Conservation (phyloP, 352 stramenopile genomes). For the Nothophytophthora sp. region DNA sequence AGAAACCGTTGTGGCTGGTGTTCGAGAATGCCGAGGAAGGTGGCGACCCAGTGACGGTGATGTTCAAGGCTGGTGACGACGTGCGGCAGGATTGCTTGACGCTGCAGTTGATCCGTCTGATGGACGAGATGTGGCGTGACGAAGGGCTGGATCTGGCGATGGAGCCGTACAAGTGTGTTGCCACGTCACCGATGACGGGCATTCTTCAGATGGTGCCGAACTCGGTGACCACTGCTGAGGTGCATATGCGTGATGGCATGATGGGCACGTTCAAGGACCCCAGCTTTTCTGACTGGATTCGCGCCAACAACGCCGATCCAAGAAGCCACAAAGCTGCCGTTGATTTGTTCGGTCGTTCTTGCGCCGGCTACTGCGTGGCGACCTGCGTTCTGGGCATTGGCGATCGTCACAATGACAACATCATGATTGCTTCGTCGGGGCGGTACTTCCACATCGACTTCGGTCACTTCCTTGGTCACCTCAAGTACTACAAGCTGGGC, state of each 20-base stretch:
- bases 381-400: constrained; percentile 95
- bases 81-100: constrained; percentile 95
- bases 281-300: constrained; percentile 86
- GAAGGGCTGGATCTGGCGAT: constrained; percentile 92
- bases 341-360: constrained; percentile 88
- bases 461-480: constrained; percentile 85
- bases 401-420: constrained; percentile 96
- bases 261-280: constrained; percentile 85
- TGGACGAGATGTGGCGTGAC: constrained; percentile 93
- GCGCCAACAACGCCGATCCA: constrained; percentile 72
- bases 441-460: constrained; percentile 92
- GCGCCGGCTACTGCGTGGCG: constrained; percentile 93
- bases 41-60: constrained; percentile 80
- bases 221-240: constrained; percentile 92
- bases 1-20: constrained; percentile 88
- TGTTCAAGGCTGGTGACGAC: constrained; percentile 96
- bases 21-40: constrained; percentile 89
- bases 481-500: constrained; percentile 87
- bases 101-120: constrained; percentile 91
- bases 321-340: constrained; percentile 65
- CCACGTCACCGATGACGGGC: constrained; percentile 89
- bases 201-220: constrained; percentile 93
- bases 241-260: constrained; percentile 84
- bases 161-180: constrained; percentile 92
- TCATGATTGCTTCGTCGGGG: constrained; percentile 89